Base-by-base conservation (phyloP, 2,329 filamentous ascomycete genomes). In the Blastomyces emzantsi region DNA sequence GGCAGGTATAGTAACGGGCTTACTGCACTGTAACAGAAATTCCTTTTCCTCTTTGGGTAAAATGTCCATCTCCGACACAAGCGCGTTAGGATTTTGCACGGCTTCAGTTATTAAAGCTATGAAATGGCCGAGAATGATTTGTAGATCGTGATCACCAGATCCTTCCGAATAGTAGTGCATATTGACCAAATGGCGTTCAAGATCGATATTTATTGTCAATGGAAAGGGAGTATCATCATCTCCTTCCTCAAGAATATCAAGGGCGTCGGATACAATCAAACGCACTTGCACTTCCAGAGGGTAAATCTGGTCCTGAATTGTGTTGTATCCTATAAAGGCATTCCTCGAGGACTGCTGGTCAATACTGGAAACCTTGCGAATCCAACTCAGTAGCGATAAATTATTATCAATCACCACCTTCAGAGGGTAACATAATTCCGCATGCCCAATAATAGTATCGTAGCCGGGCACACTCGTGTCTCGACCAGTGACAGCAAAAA, bases 401-500 rank as follows among this genome's bases (percentile, higher is more conserved):
- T 41, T 8, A 36, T 57, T 15, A n/a, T 57, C 55, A n/a, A 57
- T 57, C 19, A 57, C 55, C 13, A 19, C n/a, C 55, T 57, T 57
- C 13, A 57, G n/a, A 9, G 55, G 55, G 22, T 43, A 57, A 9
- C 36, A 57, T 17, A 57, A 57, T 41, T 57, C 55, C 9, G 55
- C n/a, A 25, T n/a, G 33, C 9, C 55, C 55, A 57, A 57, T 36
- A 57, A 57, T 13, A 1, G 55, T 36, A 36, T 41, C 55, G 36
- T 57, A 57, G 6, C 55, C 55, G 15, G 55, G 55, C 11, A 25
- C 55, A 17, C 55, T 57, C 7, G 55, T 39, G 36, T 57, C 55
- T 25, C 55, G 55, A 25, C 55, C 55, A 13, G 19, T 57, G 13
- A 57, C 55, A 57, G 55, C 55, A 13, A 57, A 57, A 15, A 57